Evolutionary conservation across 2,329 filamentous ascomycete genomes (phyloP).

Genomic region (Colletotrichum tropicale): DNA sequence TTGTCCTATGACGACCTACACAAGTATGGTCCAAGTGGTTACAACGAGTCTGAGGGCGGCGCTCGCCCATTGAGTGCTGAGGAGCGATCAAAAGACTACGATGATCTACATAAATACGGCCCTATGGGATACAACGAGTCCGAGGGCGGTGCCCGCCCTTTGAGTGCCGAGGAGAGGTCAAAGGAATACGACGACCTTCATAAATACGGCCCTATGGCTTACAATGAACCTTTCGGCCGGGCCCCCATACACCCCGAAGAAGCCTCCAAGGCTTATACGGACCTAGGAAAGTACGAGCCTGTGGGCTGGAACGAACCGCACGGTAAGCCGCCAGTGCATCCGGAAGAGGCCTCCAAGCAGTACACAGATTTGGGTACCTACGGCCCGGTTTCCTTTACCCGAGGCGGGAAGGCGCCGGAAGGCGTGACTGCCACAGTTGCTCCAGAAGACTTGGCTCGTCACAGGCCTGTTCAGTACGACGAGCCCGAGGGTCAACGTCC

Average conservation of each 20-base stretch:
- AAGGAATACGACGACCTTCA: constrained; percentile 44
- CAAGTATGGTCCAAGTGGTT: constrained; percentile 36
- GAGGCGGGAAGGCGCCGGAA: constrained; percentile 21
- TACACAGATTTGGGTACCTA: constrained; percentile 41
- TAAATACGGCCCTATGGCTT: constrained; percentile 34
- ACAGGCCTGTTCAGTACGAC: constrained; percentile 9
- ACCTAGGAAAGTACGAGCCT: constrained; percentile 21
- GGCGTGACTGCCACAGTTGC: neutral
- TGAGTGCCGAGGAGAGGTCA: constrained; percentile 34
- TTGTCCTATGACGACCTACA: constrained; percentile 44
- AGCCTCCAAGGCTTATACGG: constrained; percentile 13
- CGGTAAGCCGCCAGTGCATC: constrained; percentile 19
- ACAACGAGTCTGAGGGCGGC: constrained; percentile 40
- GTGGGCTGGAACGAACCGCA: constrained; percentile 26
- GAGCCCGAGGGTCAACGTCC: constrained; percentile 26
- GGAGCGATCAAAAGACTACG: constrained; percentile 44
- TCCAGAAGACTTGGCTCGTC: constrained; percentile 11
- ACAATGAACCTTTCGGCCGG: constrained; percentile 24
- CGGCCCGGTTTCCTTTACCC: constrained; percentile 23
- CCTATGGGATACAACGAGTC: constrained; percentile 35
- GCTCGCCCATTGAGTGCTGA: constrained; percentile 32
- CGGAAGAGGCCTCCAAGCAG: constrained; percentile 40
- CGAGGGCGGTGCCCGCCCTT: no score
- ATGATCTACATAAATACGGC: constrained; percentile 38
- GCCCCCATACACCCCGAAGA: constrained; percentile 6